Conservation (phyloP, 1,284 basidiomycete genomes). For the Psilocybe mexicana region DNA sequence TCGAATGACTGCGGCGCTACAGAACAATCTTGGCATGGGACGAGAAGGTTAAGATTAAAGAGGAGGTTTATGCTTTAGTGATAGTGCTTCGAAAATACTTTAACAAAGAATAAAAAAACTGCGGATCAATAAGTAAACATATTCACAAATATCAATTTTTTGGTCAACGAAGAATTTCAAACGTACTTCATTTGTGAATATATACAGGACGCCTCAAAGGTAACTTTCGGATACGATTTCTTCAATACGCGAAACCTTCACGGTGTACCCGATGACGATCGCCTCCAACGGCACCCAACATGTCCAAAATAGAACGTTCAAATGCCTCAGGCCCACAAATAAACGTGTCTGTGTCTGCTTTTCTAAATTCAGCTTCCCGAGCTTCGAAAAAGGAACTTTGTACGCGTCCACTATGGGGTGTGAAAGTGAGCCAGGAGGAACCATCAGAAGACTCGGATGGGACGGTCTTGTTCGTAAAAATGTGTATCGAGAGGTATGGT, state of each 20-base stretch:
- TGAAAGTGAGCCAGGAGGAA: too few relatives aligned
- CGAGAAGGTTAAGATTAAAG: background rate
- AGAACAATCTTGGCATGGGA: background rate
- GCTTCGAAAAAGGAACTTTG: conserved; percentile 29
- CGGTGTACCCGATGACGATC: conserved; percentile 8
- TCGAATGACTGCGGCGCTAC: background rate
- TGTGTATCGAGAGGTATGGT: too few relatives aligned
- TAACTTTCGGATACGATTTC: too few relatives aligned
- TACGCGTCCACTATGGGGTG: conserved; percentile 25
- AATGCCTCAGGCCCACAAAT: conserved; percentile 43
- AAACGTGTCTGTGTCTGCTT: conserved; percentile 28
- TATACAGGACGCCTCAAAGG: too few relatives aligned
- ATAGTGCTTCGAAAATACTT: background rate
- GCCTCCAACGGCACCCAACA: conserved; percentile 7
- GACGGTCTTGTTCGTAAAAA: too few relatives aligned
- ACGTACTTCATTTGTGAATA: background rate
- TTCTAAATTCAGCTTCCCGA: conserved; percentile 14
- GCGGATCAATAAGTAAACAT: background rate
- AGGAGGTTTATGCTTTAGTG: background rate
- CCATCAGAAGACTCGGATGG: too few relatives aligned
- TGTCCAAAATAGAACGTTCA: conserved; percentile 19
- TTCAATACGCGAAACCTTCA: conserved; percentile 19
- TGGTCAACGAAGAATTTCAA: background rate
- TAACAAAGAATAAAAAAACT: background rate
- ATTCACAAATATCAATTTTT: background rate